Base-by-base conservation (phyloP, 805 yeast genomes). In the Komagataella phaffii region DNA sequence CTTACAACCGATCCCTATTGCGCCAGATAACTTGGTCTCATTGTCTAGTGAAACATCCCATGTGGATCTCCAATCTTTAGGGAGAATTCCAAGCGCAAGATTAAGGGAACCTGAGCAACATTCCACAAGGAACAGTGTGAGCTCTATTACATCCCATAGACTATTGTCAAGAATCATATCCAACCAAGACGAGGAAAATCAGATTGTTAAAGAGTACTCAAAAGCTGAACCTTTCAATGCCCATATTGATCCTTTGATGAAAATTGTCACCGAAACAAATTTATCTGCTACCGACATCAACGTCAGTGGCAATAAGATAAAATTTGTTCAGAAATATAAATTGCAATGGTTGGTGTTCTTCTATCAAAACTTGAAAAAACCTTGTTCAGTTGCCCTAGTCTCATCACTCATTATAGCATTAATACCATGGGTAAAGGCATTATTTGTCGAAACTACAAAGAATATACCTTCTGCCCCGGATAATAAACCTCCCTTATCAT, bases 361-460 rank as follows among this genome's bases (percentile, higher is more conserved):
- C 46, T 49, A 65, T n/a, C 72, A 72, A 55, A 78, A 76, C 60
- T 68, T 79, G 52, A 54, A 65, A 40, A 69, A 77, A 3, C 83
- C 83, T 7, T 71, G 65, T 55, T 75, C 83, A 1, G 50, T 74
- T 8, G 65, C 78, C 2, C 66, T 79, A 50, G 66, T 76, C 5
- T 47, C 71, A 3, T 65, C 81, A 1, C 59, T 79, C 36, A 67
- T 69, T 7, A 62, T 77, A 30, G 77, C 82, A 14, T 69, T 78
- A 71, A 64, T 80, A 8, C 83, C 83, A 4, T 81, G 83, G 63
- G 58, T 69, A 6, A 74, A 73, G 53, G 77, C 77, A 3, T 59
- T 75, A 6, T 75, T 75, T 57, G 72, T 72, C 5, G 55, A 63
- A 3, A 60, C 61, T 12, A 53, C 60, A 2, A 66, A 62, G 1